These are phyloP conservation scores for Rugonectria rugulosa DNA, from an alignment of 2,329 filamentous ascomycete species.

Conservation along the genomic window DNA sequence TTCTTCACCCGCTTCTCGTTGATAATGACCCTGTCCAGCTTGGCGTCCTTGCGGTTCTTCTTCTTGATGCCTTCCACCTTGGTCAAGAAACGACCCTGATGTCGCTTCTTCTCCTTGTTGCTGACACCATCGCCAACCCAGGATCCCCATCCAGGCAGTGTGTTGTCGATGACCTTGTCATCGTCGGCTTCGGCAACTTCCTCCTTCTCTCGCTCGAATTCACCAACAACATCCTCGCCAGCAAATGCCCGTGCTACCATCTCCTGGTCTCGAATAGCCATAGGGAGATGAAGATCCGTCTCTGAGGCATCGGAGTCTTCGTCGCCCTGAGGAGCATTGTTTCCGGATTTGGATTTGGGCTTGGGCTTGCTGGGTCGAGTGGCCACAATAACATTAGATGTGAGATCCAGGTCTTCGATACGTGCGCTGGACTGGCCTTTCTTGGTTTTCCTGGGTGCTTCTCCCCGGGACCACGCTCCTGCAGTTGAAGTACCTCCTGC, in stretches of 20 bases:
- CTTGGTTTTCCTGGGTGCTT: conserved; percentile 46
- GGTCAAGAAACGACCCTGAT: conserved; percentile 68
- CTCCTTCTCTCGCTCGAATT: conserved; percentile 84
- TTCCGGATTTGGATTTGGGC: conserved; percentile 14
- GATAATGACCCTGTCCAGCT: conserved; percentile 85
- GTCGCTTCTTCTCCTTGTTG: conserved; percentile 70
- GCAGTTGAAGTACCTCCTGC: conserved; percentile 39
- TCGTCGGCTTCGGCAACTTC: conserved; percentile 77
- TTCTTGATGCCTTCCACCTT: conserved; percentile 78
- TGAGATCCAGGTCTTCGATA: conserved; percentile 51
- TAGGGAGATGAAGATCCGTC: conserved; percentile 59
- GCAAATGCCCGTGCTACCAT: conserved; percentile 87
- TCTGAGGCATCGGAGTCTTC: conserved; percentile 52
- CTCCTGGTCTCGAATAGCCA: conserved; percentile 67
- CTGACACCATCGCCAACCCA: conserved; percentile 89
- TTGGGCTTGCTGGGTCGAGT: conserved; percentile 41
- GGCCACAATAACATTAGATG: conserved; percentile 44
- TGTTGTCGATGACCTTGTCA: conserved; percentile 81
- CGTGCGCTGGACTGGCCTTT: conserved; percentile 44
- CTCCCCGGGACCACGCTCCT: conserved; percentile 53
- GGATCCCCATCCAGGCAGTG: conserved; percentile 92
- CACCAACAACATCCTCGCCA: conserved; percentile 81
- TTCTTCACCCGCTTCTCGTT: conserved; percentile 92
- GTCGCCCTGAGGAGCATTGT: conserved; percentile 39
- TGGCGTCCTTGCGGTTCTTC: conserved; percentile 80